phyloP scores from a whole-genome alignment of 2,329 filamentous ascomycete genomes.

The Venturiaceae sp. region DNA sequence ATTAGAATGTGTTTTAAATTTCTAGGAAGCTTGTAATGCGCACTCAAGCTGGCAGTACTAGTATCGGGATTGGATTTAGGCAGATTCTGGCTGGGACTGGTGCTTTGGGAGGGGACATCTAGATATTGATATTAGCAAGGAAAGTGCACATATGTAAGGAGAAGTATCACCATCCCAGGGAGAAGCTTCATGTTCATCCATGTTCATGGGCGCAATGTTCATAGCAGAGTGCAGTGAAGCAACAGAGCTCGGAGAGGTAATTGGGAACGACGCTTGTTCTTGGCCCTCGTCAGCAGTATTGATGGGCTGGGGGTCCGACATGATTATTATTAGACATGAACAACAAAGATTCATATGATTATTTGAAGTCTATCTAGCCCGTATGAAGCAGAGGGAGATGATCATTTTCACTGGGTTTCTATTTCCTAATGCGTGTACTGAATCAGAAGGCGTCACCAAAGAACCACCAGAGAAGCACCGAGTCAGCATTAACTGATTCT shows the following conservation, averaged over 20 bases:
- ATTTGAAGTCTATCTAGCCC: background rate
- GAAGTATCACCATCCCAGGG: conserved; percentile 28
- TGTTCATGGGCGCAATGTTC: conserved; percentile 11
- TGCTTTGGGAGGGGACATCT: conserved; percentile 7
- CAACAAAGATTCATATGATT: background rate
- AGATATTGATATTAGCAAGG: background rate
- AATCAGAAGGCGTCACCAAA: background rate
- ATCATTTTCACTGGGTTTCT: background rate
- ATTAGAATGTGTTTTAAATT: background rate
- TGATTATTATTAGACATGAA: background rate
- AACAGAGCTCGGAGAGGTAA: background rate
- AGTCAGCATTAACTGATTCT: no score
- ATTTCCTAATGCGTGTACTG: background rate
- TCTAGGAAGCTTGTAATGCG: background rate
- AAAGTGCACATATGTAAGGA: background rate
- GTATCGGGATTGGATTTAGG: conserved; percentile 26
- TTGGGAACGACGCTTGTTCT: background rate
- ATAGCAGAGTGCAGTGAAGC: background rate
- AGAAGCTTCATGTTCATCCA: conserved; percentile 32
- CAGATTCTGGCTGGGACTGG: conserved; percentile 15
- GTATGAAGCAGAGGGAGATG: background rate
- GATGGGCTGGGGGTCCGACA: background rate
- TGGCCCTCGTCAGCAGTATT: background rate
- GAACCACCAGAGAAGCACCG: background rate
- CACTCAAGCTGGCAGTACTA: conserved; percentile 16